phyloP scores from a whole-genome alignment of 2,329 filamentous ascomycete species.

The Kalmusia sp. region DNA sequence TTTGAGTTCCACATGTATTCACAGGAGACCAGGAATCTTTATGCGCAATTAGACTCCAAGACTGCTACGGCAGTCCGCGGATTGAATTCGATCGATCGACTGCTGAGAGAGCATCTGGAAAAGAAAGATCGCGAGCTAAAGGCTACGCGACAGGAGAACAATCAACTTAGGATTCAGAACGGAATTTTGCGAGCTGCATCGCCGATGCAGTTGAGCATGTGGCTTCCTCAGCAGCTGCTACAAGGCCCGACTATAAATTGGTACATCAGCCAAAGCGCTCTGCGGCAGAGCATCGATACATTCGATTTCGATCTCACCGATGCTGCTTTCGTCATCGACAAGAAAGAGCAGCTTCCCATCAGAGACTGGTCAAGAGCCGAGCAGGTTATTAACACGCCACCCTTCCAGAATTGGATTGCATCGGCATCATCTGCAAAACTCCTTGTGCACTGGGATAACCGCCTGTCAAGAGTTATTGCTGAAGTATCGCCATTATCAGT shows the following conservation, averaged over 20 bases:
- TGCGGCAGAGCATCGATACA: slow-evolving; percentile 2
- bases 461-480: not conserved
- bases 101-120: slow-evolving; percentile 1
- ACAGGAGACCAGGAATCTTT: not conserved
- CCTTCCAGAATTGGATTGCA: slow-evolving; percentile 9
- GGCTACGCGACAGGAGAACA: not conserved
- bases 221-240: not conserved
- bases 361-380: slow-evolving; percentile 9
- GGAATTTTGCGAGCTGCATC: not conserved
- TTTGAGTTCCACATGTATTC: slow-evolving; percentile 6
- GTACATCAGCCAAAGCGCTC: not conserved
- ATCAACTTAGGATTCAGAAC: slow-evolving; percentile 1
- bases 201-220: not conserved
- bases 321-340: not conserved
- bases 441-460: slow-evolving; percentile 5
- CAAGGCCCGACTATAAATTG: not conserved
- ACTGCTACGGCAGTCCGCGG: not conserved
- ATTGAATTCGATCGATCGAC: slow-evolving; percentile 2
- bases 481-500: slow-evolving; percentile 9
- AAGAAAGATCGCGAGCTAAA: not conserved
- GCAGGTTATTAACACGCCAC: slow-evolving; percentile 4
- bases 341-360: not conserved
- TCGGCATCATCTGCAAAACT: slow-evolving; percentile 6
- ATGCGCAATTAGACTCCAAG: not conserved
- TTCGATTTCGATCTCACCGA: not conserved